Conservation (phyloP, 371 early-diverging fungal species). For the Blakeslea trispora region DNA sequence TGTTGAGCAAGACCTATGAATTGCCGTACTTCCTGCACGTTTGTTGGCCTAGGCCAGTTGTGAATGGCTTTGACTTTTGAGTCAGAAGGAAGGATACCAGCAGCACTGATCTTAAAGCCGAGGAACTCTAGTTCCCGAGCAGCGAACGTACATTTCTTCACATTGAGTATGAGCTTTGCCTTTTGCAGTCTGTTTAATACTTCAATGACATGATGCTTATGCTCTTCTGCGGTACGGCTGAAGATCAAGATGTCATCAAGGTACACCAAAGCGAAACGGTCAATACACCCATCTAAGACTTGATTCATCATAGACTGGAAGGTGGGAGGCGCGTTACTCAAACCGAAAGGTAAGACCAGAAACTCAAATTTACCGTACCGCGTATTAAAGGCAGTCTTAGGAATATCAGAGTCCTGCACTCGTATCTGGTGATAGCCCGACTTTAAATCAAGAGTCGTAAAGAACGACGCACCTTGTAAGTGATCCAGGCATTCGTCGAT, state of each 20-base stretch:
- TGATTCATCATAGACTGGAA: too few relatives aligned
- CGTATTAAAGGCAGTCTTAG: slow-evolving; percentile 54
- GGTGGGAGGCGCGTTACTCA: too few relatives aligned
- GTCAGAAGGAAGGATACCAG: not conserved
- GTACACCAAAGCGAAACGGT: too few relatives aligned
- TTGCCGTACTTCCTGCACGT: not conserved
- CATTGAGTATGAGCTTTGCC: not conserved
- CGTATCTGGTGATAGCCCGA: slow-evolving; percentile 32
- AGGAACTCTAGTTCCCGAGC: too few relatives aligned
- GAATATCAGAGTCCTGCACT: slow-evolving; percentile 18
- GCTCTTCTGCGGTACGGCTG: not conserved
- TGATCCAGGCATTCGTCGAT: slow-evolving; percentile 56
- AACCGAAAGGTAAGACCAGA: slow-evolving; percentile 57
- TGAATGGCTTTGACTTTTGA: not conserved
- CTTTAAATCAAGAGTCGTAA: slow-evolving; percentile 52
- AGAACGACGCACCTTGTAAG: slow-evolving; percentile 30
- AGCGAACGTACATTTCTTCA: slow-evolving; percentile 1
- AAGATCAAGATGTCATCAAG: not conserved
- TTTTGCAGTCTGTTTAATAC: not conserved
- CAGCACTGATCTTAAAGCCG: not conserved
- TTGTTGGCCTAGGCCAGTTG: not conserved
- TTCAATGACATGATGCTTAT: not conserved
- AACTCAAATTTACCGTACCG: slow-evolving; percentile 46
- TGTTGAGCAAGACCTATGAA: too few relatives aligned
- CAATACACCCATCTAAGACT: too few relatives aligned